phyloP scores from a whole-genome alignment of 768 basidiomycete genomes.

The Sarcodon aspratus region DNA sequence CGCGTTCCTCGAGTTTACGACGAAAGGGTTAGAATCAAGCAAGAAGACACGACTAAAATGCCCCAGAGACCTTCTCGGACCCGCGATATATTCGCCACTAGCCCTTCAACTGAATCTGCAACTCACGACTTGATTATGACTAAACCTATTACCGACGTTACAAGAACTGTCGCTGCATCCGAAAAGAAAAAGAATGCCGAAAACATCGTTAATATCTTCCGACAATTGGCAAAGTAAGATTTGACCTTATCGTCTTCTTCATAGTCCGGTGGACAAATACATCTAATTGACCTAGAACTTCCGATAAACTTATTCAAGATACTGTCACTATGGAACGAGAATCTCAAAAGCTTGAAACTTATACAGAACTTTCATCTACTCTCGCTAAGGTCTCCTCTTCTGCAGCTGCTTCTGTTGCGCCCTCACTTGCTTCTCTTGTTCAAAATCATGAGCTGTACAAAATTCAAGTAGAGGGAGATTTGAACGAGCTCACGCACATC shows the following conservation, averaged over 20 bases:
- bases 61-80: background rate
- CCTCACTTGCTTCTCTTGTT: slow-evolving; percentile 34
- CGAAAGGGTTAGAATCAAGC: slow-evolving; percentile 6
- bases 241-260: background rate
- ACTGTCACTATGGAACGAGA: slow-evolving; percentile 30
- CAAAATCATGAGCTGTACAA: slow-evolving; percentile 30
- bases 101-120: background rate
- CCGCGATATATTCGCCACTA: background rate
- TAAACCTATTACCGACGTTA: background rate
- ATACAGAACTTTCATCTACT: slow-evolving; percentile 35
- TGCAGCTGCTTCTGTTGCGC: slow-evolving; percentile 29
- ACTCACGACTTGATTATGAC: background rate
- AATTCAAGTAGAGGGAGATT: slow-evolving; percentile 26
- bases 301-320: slow-evolving; percentile 32
- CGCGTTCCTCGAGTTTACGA: background rate
- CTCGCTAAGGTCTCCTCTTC: slow-evolving; percentile 32
- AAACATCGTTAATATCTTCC: slow-evolving; percentile 24
- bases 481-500: slow-evolving; percentile 27
- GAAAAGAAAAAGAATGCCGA: slow-evolving; percentile 8
- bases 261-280: slow-evolving; percentile 2
- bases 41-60: slow-evolving; percentile 5
- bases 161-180: background rate
- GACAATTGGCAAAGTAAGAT: slow-evolving; percentile 26
- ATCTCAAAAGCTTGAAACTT: slow-evolving; percentile 35
- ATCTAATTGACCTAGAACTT: slow-evolving; percentile 22